Base-by-base conservation (phyloP, 768 basidiomycete genomes). In the Daedaleopsis sinensis region DNA sequence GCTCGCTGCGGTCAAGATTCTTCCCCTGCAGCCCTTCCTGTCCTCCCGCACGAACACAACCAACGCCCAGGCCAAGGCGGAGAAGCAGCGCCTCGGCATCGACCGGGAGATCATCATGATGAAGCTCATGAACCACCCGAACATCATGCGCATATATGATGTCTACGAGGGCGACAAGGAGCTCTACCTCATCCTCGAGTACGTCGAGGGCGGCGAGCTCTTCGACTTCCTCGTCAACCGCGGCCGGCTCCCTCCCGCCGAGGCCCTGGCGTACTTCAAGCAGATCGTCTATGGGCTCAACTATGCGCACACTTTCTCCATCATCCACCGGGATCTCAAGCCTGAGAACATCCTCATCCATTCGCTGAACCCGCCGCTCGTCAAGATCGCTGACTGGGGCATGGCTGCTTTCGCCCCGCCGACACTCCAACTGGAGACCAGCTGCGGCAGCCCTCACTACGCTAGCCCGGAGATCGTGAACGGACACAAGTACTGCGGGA, bases 81-180 rank as follows among this genome's bases (percentile, higher is more conserved):
- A 94, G 64, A 93, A 93, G 73, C 86, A 89, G 64, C 84, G 90
- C 61, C 83, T 96, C 50, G 90, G 92, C 4, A 90, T 98, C 61
- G 94, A 97, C 73, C 80, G 93, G 64, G 96, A 98, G 74, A 96
- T 98, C 62, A 93, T 92, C 58, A 95, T 98, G 88, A 96, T 98
- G 96, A 98, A 98, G 74, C 89, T 98, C 68, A 95, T 98, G 88
- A 93, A 96, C 70, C 96, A 98, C 72, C 96, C 94, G 1, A 97
- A 97, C 76, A 94, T 98, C 68, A 86, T 98, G 80, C 87, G 90
- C 63, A 89, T 98, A 43, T 95, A 93, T 75, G 96, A 98, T 71
- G 96, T 98, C 56, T 97, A 91, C 75, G 94, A 98, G 76, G 91
- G 93, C 71, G 87, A 91, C 44, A 88, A 84, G 69, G 93, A 96